Conservation (phyloP, 768 basidiomycete species). For the Krasilnikovozyma curviuscula region DNA sequence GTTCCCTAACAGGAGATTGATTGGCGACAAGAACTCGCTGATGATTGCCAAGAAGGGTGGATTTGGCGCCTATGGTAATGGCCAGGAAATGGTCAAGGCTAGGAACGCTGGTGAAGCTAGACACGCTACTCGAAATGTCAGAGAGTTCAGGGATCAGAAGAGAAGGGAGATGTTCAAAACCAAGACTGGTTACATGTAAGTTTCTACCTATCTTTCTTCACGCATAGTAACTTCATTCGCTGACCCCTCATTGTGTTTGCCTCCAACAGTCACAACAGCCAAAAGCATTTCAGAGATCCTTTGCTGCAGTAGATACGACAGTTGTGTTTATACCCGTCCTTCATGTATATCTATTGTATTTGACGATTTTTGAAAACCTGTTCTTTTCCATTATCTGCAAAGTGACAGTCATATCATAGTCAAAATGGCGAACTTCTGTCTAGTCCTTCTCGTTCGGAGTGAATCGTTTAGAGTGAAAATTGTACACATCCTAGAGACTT, state of each 20-base stretch:
- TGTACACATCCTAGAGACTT: no score
- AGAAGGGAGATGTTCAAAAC: constrained; percentile 69
- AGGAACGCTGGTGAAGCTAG: constrained; percentile 86
- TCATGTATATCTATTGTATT: no score
- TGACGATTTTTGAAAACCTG: no score
- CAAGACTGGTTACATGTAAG: constrained; percentile 45
- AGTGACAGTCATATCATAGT: no score
- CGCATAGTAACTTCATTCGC: no score
- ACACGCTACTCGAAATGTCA: constrained; percentile 70
- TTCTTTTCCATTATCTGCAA: no score
- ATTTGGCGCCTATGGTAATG: constrained; percentile 65
- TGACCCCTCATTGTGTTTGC: no score
- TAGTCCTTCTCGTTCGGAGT: no score
- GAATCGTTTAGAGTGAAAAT: no score
- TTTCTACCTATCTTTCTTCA: neutral
- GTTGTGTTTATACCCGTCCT: no score
- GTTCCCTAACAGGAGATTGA: constrained; percentile 10
- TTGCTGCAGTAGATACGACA: constrained; percentile 23
- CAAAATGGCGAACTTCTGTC: no score
- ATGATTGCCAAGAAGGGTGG: constrained; percentile 70
- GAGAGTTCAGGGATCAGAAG: constrained; percentile 63
- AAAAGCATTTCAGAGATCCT: constrained; percentile 72
- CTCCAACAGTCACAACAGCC: no score
- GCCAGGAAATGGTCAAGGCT: constrained; percentile 67
- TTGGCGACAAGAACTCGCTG: constrained; percentile 48